Evolutionary conservation across 495 filamentous ascomycete genomes (phyloP).

Genomic region (Usnea hakonensis): DNA sequence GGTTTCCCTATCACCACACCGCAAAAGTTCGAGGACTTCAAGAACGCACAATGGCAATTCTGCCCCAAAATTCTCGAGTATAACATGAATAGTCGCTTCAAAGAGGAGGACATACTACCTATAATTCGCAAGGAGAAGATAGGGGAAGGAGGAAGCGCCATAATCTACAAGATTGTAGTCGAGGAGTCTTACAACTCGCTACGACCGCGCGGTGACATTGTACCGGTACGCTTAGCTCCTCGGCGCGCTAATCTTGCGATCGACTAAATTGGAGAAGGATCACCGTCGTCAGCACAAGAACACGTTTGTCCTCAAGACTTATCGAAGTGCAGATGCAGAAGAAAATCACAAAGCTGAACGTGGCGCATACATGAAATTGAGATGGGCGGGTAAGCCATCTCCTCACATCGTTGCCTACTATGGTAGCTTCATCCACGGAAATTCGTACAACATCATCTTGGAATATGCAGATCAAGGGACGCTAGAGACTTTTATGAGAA

Average conservation of each 20-base stretch:
- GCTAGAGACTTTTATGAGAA: conserved; percentile 34
- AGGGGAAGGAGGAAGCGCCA: conserved; percentile 15
- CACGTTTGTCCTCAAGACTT: conserved; percentile 38
- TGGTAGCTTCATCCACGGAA: conserved; percentile 35
- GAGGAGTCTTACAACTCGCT: conserved; percentile 16
- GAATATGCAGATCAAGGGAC: conserved; percentile 41
- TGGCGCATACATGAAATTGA: conserved; percentile 30
- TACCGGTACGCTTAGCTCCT: neutral
- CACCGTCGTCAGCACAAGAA: conserved; percentile 13
- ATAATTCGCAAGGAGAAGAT: conserved; percentile 7
- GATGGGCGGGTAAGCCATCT: conserved; percentile 11
- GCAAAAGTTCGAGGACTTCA: conserved; percentile 12
- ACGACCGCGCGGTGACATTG: neutral
- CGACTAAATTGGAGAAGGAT: neutral
- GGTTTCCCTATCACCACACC: conserved; percentile 1
- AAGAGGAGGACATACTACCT: conserved; percentile 13
- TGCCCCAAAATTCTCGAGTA: conserved; percentile 12
- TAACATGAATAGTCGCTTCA: conserved; percentile 12
- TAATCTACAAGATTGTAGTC: conserved; percentile 13
- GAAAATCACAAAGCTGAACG: conserved; percentile 32
- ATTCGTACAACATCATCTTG: conserved; percentile 36
- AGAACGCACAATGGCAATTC: conserved; percentile 18
- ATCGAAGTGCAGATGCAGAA: conserved; percentile 26
- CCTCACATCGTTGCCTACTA: conserved; percentile 37
- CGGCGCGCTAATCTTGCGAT: neutral